Evolutionary conservation across 2,329 filamentous ascomycete genomes (phyloP).

Genomic region (Monosporascus sp.): DNA sequence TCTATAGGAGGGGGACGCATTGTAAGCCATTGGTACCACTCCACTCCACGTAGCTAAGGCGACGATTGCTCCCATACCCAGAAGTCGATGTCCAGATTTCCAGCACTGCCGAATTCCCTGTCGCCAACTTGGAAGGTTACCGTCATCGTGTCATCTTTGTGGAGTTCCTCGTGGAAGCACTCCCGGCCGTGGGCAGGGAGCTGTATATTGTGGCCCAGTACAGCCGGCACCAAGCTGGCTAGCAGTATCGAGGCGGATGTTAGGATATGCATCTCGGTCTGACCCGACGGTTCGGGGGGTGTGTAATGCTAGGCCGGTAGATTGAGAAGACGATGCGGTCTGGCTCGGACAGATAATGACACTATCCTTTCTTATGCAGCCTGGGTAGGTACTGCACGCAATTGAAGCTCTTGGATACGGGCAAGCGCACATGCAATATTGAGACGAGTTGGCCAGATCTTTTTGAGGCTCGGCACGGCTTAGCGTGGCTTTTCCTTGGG

Average conservation of each 20-base stretch:
- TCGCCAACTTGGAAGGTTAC: constrained; percentile 98
- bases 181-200: constrained; percentile 89
- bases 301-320: no score
- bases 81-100: constrained; percentile 95
- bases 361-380: no score
- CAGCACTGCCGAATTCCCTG: constrained; percentile 88
- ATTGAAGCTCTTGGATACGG: no score
- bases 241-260: constrained; percentile 46
- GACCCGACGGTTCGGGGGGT: no score
- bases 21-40: constrained; percentile 15
- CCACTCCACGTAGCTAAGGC: constrained; percentile 2
- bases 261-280: constrained; percentile 36
- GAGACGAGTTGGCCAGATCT: background rate
- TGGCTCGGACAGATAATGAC: background rate
- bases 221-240: constrained; percentile 42
- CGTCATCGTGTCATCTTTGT: constrained; percentile 95
- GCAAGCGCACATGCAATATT: no score
- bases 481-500: constrained; percentile 7
- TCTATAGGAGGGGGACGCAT: constrained; percentile 38
- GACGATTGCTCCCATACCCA: constrained; percentile 63
- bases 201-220: constrained; percentile 88
- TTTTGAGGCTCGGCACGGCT: constrained; percentile 12
- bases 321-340: background rate
- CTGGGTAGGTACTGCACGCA: no score
- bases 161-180: constrained; percentile 93